Evolutionary conservation across 2,329 filamentous ascomycete genomes (phyloP), one percentile per base, ranked within the genome.

Genomic region (Amylocarpus encephaloides): DNA sequence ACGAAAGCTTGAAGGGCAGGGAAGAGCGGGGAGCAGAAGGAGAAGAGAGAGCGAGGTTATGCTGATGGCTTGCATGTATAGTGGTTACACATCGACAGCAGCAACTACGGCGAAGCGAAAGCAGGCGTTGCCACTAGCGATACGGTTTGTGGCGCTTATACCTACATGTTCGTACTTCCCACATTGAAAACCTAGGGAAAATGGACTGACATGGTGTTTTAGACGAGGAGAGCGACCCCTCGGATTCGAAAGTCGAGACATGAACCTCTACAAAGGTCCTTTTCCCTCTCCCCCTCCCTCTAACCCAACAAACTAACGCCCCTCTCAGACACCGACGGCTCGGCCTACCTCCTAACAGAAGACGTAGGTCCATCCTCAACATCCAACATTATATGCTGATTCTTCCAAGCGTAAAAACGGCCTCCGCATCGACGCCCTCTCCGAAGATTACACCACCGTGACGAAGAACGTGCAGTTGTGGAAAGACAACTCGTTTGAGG

Each of bases 1-100:
- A 29, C 13, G 15, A 33, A 10, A 40, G 7, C 5, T n/a, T 13
- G 13, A 29, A 38, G 15, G 22, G 22, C 4, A 7, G 22, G 7
- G 4, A 26, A 26, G 4, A 26, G 22, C 4, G 7, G 4, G 22
- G 4, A 26, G 4, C 4, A 26, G 22, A 26, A 4, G 22, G 22
- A 26, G 22, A 26, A 26, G 22, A 26, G 22, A 26, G 7, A 26
- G 4, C 7, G 22, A 26, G 22, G 22, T 7, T 7, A 18, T 5
- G n/a, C 16, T 34, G 30, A 39, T 35, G 19, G 36, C 12, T 32
- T 2, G 33, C 40, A 5, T 7, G 30, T 34, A 29, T 15, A 50
- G 49, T 86, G 79, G 71, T 73, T 86, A 71, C 83, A 86, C 61
- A 83, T 85, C 43, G 83, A 87, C 60, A 74, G 69, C 49, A 70